Percentiles rank a stretch among this genome's conserved stretches.
phyloP scores from a whole-genome alignment of 1,284 basidiomycete genomes.

The Fomes fomentarius region DNA sequence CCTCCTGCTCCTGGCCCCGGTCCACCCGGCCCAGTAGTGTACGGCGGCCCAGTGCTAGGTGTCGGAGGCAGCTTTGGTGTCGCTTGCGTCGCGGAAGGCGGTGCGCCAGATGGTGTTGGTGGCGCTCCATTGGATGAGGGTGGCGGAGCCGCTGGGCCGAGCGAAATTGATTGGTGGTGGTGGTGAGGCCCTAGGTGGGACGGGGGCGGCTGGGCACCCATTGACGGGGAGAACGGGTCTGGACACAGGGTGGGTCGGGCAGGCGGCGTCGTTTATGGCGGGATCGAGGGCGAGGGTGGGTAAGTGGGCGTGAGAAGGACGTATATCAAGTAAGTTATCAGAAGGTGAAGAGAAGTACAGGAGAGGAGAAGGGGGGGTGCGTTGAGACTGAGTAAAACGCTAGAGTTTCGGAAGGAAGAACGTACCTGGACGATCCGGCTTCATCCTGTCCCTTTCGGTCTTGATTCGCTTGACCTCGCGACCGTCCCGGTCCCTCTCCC shows the following conservation, averaged over 20 bases:
- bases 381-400: constrained; percentile 18
- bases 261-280: constrained; percentile 1
- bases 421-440: constrained; percentile 38
- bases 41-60: constrained; percentile 24
- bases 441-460: constrained; percentile 37
- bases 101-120: constrained; percentile 16
- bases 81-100: constrained; percentile 17
- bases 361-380: not conserved
- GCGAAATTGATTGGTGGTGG: constrained; percentile 27
- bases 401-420: constrained; percentile 13
- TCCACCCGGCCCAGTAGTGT: constrained; percentile 20
- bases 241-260: constrained; percentile 1
- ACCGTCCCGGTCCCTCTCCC: constrained; percentile 31
- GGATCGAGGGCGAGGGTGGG: constrained; percentile 10
- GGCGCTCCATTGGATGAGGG: constrained; percentile 17
- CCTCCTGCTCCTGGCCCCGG: constrained; percentile 19
- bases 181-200: constrained; percentile 22
- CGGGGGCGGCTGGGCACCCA: constrained; percentile 20
- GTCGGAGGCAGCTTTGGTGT: constrained; percentile 31
- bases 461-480: constrained; percentile 50
- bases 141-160: constrained; percentile 24
- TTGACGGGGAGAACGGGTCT: constrained; percentile 30
- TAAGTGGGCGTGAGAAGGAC: constrained; percentile 16
- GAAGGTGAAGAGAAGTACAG: constrained; percentile 2
- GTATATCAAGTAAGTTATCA: not conserved